Conservation (phyloP, 2,329 filamentous ascomycete genomes). For the Ceratocystis ficicola region DNA sequence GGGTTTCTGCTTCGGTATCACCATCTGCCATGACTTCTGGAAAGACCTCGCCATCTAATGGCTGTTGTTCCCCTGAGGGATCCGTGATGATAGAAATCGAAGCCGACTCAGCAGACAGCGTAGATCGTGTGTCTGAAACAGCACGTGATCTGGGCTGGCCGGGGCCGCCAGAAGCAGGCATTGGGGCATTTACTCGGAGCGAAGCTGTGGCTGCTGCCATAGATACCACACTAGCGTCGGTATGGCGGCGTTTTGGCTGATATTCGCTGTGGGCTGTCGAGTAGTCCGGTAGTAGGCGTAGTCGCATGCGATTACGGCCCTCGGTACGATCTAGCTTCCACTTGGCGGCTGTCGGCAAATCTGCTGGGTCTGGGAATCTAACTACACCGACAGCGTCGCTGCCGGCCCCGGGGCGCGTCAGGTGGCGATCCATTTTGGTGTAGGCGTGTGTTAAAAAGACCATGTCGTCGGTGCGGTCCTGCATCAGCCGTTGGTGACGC, state of each 20-base stretch:
- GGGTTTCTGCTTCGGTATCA: not conserved
- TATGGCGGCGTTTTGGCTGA: slow-evolving; percentile 66
- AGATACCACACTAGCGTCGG: slow-evolving; percentile 28
- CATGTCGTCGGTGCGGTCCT: slow-evolving; percentile 88
- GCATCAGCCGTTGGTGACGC: slow-evolving; percentile 76
- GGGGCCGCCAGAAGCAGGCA: slow-evolving; percentile 14
- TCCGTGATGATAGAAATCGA: slow-evolving; percentile 21
- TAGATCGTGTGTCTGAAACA: slow-evolving; percentile 18
- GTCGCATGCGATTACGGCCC: slow-evolving; percentile 85
- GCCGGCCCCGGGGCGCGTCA: slow-evolving; percentile 61
- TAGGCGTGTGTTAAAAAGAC: slow-evolving; percentile 65
- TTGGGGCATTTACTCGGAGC: slow-evolving; percentile 29
- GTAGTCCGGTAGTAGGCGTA: slow-evolving; percentile 72
- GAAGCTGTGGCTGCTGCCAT: slow-evolving; percentile 27
- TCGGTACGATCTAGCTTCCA: slow-evolving; percentile 96
- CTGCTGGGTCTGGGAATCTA: slow-evolving; percentile 40
- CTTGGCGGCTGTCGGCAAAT: slow-evolving; percentile 45
- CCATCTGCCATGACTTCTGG: slow-evolving; percentile 11
- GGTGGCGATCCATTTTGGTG: slow-evolving; percentile 63
- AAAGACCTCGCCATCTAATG: slow-evolving; percentile 11
- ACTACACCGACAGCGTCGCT: not conserved
- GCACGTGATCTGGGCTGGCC: slow-evolving; percentile 14
- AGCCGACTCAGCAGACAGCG: slow-evolving; percentile 16
- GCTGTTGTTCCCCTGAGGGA: slow-evolving; percentile 17
- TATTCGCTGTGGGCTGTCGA: slow-evolving; percentile 58